A percentile compares a stretch with the other conserved stretches of the same genome.
These are phyloP conservation scores for Dryas integrifolia DNA, from an alignment of 331 rosid species.

Conservation along the genomic window DNA sequence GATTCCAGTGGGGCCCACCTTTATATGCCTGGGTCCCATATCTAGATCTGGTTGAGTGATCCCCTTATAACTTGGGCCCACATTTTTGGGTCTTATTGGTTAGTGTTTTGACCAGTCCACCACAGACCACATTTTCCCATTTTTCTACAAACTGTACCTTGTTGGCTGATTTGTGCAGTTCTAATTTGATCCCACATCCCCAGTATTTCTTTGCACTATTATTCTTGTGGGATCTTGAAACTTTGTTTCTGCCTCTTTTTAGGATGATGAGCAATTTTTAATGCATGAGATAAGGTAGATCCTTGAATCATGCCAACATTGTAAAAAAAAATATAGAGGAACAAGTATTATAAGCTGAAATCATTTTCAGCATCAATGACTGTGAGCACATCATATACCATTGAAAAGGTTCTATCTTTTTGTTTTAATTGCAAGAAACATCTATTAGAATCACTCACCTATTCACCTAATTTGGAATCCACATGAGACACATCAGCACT, in stretches of 20 bases:
- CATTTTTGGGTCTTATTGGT: conserved; percentile 15
- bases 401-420: neutral
- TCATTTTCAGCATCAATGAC: neutral
- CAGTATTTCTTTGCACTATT: neutral
- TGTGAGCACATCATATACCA: neutral
- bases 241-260: neutral
- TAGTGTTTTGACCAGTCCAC: conserved; percentile 8
- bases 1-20: neutral
- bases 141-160: neutral
- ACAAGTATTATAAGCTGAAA: neutral
- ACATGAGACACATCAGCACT: neutral
- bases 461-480: neutral
- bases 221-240: neutral
- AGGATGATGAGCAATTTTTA: neutral
- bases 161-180: neutral
- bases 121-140: neutral
- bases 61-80: neutral
- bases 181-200: neutral
- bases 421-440: neutral
- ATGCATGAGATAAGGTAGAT: neutral
- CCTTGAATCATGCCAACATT: neutral
- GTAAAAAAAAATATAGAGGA: too few species aligned
- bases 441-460: neutral
- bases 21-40: neutral
- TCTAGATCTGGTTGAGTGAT: conserved; percentile 13